Percentiles rank a stretch among this genome's conserved stretches.
phyloP scores from a whole-genome alignment of 306 rosid species.

The Aeschynomene evenia region DNA sequence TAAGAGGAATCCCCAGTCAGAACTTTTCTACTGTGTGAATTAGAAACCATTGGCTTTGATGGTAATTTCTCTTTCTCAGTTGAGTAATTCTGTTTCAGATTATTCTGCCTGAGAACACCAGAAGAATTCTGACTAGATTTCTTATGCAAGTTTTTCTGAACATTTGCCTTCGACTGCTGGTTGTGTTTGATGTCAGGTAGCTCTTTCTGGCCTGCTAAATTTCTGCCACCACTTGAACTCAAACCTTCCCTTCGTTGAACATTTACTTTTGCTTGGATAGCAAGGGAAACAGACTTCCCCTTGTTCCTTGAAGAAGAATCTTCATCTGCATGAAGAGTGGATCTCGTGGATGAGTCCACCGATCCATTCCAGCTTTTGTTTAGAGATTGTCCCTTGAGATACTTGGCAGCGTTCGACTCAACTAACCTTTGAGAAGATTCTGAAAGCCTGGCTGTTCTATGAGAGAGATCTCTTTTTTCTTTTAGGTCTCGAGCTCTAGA shows the following conservation, averaged over 20 bases:
- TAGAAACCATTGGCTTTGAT: conserved; percentile 56
- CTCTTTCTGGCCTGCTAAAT: conserved; percentile 51
- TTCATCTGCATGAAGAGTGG: conserved; percentile 50
- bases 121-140: conserved; percentile 45
- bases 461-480: conserved; percentile 60
- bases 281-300: conserved; percentile 89
- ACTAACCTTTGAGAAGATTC: conserved; percentile 57
- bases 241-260: conserved; percentile 89
- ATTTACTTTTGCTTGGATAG: conserved; percentile 95
- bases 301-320: conserved; percentile 45
- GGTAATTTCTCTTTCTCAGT: conserved; percentile 59
- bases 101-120: conserved; percentile 75
- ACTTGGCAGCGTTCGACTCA: conserved; percentile 76
- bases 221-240: conserved; percentile 51
- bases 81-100: conserved; percentile 76
- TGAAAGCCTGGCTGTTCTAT: conserved; percentile 47
- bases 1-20: conserved; percentile 48
- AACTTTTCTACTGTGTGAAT: conserved; percentile 56
- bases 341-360: conserved; percentile 50
- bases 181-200: conserved; percentile 58
- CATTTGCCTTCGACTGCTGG: conserved; percentile 47
- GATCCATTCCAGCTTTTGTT: conserved; percentile 94
- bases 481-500: conserved; percentile 54
- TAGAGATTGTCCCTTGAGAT: conserved; percentile 77
- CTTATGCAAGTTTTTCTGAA: conserved; percentile 54